Conservation (phyloP, 2,329 filamentous ascomycete species). For the Cryphonectria naterciae region DNA sequence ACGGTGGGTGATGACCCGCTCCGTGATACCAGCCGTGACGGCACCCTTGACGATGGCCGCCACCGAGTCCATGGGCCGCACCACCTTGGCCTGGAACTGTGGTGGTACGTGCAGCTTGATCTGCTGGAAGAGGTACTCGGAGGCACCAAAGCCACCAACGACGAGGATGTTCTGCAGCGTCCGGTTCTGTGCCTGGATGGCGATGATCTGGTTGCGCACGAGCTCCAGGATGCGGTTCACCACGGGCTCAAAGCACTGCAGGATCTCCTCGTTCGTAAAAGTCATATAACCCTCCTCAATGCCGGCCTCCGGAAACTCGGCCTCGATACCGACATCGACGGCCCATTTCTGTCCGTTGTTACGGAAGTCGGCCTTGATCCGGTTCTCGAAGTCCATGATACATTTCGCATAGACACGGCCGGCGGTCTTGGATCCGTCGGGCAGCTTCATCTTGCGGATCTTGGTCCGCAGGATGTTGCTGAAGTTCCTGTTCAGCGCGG, state of each 20-base stretch:
- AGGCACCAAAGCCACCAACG: constrained; percentile 96
- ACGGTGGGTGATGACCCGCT: constrained; percentile 94
- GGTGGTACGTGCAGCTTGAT: constrained; percentile 98
- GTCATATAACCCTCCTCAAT: constrained; percentile 99
- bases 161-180: constrained; percentile 94
- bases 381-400: constrained; percentile 99
- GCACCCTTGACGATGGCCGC: constrained; percentile 98
- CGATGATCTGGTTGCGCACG: constrained; percentile 97
- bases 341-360: constrained; percentile 99
- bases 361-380: constrained; percentile 99
- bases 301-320: constrained; percentile 94
- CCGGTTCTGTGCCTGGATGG: constrained; percentile 96
- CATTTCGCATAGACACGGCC: constrained; percentile 98
- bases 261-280: constrained; percentile 98
- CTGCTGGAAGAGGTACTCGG: constrained; percentile 98
- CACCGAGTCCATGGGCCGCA: constrained; percentile 97
- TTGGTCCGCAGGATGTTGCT: constrained; percentile 97
- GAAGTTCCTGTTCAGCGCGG: constrained; percentile 95
- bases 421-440: constrained; percentile 95
- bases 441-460: constrained; percentile 98
- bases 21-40: constrained; percentile 95
- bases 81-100: constrained; percentile 97
- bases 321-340: constrained; percentile 97
- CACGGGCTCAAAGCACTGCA: constrained; percentile 98
- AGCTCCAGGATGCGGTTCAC: constrained; percentile 96